Conservation (phyloP, 106 monocot species). For the Platanthera zijinensis region DNA sequence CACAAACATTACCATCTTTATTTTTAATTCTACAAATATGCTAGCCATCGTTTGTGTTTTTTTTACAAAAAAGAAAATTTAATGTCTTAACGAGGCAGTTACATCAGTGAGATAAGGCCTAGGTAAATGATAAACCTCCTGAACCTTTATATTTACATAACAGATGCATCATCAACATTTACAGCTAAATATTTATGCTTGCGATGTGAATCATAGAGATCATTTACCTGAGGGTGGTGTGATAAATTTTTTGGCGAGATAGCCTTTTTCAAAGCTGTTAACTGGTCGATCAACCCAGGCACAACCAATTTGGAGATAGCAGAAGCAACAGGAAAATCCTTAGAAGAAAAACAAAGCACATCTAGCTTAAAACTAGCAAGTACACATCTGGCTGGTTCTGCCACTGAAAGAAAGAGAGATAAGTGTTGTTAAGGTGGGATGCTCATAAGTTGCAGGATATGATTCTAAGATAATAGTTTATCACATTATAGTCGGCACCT, state of each 20-base stretch:
- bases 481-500: conserved; percentile 31
- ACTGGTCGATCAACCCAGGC: conserved; percentile 70
- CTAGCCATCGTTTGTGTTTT: background rate
- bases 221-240: conserved; percentile 54
- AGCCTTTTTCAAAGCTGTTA: conserved; percentile 37
- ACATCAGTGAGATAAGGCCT: background rate
- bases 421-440: background rate
- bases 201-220: background rate
- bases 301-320: conserved; percentile 67
- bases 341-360: conserved; percentile 79
- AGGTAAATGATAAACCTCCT: background rate
- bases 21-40: background rate
- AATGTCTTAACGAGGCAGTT: background rate
- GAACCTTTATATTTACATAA: background rate
- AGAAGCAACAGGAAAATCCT: conserved; percentile 49
- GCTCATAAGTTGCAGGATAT: background rate
- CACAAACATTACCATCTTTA: too few species aligned
- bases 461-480: background rate
- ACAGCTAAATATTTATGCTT: background rate
- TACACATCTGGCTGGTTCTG: conserved; percentile 33
- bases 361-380: conserved; percentile 57
- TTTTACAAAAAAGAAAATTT: background rate
- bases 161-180: background rate
- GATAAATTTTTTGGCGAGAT: conserved; percentile 22
- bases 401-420: conserved; percentile 37